Base-by-base conservation (phyloP, 371 early-diverging fungal species). In the Mucor mucedo region DNA sequence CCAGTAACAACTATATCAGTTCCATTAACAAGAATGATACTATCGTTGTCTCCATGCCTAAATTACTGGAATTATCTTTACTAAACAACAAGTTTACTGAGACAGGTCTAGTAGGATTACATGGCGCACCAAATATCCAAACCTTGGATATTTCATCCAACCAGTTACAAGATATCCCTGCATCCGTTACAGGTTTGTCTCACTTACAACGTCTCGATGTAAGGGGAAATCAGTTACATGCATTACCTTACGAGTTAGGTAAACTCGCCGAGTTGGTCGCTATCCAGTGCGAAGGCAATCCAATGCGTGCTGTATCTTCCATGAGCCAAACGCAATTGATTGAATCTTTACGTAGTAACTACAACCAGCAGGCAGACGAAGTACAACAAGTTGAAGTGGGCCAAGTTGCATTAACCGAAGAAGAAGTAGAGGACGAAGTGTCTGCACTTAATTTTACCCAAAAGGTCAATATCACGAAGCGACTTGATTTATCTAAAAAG, bases 81-180 rank as follows among this genome's bases (percentile, higher is more conserved):
- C 71, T 78, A 2, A 71, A 76, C 52, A 90, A 90, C 58, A 53
- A 56, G 14, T 41, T 89, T 16, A 52, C 72, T 0, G 55, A 71
- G 3, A 53, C 53, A 4, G 68, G 58, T 28, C 16, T 70, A 10
- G 14, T 10, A 2, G 59, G 78, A 5, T 44, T 78, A 2, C 32
- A 60, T 10, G 65, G 67, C 0, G 68, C 78, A 0, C 79, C 84
- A 13, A 49, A 74, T 28, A 69, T 93, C 10, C 80, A 86, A 50
- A 87, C 82, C 3, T 66, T 93, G 3, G 91, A 90, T 58, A 62
- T 92, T 9, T 80, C 87, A 7, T 84, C 86, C 52, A 92, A 92
- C 54, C 70, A 65, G 8, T 76, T 91, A 21, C 66, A 71, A 3
- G 69, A 76, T 14, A 65, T 93, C 5, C 91, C 91, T 3, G 59